Base-by-base conservation (phyloP, 495 filamentous ascomycete species). In the Podospora conica region DNA sequence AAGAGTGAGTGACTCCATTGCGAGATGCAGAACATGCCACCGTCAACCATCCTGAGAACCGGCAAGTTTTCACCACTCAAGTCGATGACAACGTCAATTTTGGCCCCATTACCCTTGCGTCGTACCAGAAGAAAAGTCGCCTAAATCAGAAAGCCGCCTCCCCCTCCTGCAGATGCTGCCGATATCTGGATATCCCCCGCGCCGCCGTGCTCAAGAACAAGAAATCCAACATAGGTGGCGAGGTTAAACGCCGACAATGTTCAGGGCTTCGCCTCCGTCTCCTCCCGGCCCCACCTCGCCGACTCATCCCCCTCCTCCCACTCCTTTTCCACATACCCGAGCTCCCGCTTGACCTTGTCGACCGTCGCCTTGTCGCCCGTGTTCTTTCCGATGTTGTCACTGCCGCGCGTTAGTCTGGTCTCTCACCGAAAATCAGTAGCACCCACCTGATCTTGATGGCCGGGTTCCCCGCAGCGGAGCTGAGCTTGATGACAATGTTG, bases 401-500 rank as follows among this genome's bases (percentile, higher is more conserved):
- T 79, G 25, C 0, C 4, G 20, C 3, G 6, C 2, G 23, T 64
- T 58, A 64, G 63, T 55, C 10, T 53, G 5, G 9, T 5, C 8
- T 6, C 53, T 9, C 22, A 3, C 23, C 3, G 9, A 9, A 22
- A 4, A 25, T 3, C 7, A 31, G 12, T 9, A 21, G 28, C 29
- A 29, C 69, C 69, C 20, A 78, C 77, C 77, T 97, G 66, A 98
- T 92, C 82, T 98, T 98, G 70, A 98, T 84, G 0, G 93, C 92
- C 0, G 89, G 87, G n/a, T 86, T 84, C 9, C 93, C 93, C 22
- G 80, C 86, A 0, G 93, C 95, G 12, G 90, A 91, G 61, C 89
- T 87, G 57, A 98, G 83, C 79, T 98, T 98, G 79, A 98, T 96
- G 68, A 98, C 95, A 68, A 98, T 98, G 69, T 98, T 98, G 20